Evolutionary conservation across 1,139 yeast species (phyloP).

Genomic region (Pichia sp.): DNA sequence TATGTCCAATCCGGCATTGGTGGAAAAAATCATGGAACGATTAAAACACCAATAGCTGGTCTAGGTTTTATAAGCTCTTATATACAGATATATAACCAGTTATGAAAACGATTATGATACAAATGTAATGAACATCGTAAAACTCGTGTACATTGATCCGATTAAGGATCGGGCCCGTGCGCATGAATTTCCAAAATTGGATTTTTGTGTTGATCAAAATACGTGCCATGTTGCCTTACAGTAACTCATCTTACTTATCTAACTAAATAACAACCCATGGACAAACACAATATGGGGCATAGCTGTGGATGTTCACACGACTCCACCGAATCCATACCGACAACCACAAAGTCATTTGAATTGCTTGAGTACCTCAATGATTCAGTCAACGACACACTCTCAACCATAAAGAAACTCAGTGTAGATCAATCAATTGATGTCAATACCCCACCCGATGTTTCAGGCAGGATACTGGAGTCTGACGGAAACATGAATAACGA

Average conservation of each 20-base stretch:
- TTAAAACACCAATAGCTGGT: background rate
- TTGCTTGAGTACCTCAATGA: background rate
- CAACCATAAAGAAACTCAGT: background rate
- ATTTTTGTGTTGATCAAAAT: no score
- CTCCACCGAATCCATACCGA: background rate
- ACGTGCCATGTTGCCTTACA: no score
- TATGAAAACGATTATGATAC: no score
- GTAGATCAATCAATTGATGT: background rate
- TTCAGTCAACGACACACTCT: background rate
- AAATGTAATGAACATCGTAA: no score
- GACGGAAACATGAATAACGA: conserved; percentile 2
- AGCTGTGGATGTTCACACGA: background rate
- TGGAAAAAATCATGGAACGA: conserved; percentile 9
- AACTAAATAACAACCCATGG: no score
- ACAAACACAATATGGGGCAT: no score
- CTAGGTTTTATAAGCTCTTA: no score
- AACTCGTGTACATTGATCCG: no score
- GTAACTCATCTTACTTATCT: no score
- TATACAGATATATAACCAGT: no score
- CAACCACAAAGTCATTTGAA: background rate
- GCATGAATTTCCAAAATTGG: no score
- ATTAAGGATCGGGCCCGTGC: no score
- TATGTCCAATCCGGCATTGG: conserved; percentile 13
- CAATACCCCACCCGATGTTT: conserved; percentile 8
- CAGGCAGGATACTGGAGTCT: conserved; percentile 3